Conservation (phyloP, 306 rosid genomes). For the Trifolium subterraneum region DNA sequence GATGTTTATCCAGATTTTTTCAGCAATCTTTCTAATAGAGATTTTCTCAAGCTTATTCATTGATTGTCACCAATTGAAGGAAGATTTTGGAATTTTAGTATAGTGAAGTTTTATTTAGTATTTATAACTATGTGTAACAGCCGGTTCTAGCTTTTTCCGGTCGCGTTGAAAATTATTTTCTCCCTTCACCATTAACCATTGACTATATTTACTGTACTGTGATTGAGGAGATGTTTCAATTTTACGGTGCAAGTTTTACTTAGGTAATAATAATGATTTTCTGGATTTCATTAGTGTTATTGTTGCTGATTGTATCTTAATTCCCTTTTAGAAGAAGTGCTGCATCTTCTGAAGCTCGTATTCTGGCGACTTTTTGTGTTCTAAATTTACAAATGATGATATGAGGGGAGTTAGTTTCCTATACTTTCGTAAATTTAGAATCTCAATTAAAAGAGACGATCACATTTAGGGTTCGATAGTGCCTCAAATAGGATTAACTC, state of each 20-base stretch:
- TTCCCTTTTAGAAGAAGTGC: no score
- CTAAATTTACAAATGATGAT: no score
- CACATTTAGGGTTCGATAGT: no score
- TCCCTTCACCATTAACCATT: neutral
- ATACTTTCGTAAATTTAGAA: no score
- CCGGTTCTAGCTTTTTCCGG: slow-evolving; percentile 26
- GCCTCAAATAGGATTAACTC: no score
- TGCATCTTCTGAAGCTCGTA: no score
- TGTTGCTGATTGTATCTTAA: neutral
- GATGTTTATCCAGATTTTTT: slow-evolving; percentile 26
- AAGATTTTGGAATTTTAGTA: slow-evolving; percentile 58
- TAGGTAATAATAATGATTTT: neutral
- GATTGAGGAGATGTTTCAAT: slow-evolving; percentile 6
- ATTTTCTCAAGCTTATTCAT: slow-evolving; percentile 46
- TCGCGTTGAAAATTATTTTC: neutral
- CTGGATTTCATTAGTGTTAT: neutral
- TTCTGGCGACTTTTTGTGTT: no score
- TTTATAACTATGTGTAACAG: slow-evolving; percentile 17
- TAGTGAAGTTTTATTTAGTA: slow-evolving; percentile 29
- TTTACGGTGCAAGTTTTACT: neutral
- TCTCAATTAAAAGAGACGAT: no score
- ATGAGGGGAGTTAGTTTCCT: no score
- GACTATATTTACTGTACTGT: neutral
- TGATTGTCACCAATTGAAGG: slow-evolving; percentile 50
- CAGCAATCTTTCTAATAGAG: slow-evolving; percentile 27